phyloP scores from a whole-genome alignment of 805 yeast genomes.

The Scheffersomyces stipitis region DNA sequence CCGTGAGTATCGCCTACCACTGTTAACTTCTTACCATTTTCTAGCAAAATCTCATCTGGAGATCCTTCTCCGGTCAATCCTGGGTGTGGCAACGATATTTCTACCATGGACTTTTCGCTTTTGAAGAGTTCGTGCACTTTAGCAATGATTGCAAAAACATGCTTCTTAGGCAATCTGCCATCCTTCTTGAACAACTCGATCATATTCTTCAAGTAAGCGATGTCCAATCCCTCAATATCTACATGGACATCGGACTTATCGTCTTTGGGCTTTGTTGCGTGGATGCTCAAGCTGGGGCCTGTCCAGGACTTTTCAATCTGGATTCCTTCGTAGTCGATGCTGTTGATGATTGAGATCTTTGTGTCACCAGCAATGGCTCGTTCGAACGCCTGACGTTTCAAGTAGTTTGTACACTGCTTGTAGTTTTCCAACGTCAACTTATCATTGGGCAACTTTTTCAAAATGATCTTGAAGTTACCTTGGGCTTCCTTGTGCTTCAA shows the following conservation, averaged over 20 bases:
- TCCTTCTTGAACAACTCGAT: conserved; percentile 73
- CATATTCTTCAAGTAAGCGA: conserved; percentile 61
- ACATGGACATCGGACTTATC: conserved; percentile 23
- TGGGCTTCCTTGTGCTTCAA: conserved; percentile 74
- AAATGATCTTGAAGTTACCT: conserved; percentile 63
- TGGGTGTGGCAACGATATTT: conserved; percentile 48
- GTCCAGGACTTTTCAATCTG: conserved; percentile 53
- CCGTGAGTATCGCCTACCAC: conserved; percentile 99
- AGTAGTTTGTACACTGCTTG: conserved; percentile 60
- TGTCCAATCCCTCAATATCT: conserved; percentile 42
- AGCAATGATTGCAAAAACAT: conserved; percentile 77
- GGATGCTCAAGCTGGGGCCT: conserved; percentile 56
- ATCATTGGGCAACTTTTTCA: conserved; percentile 66
- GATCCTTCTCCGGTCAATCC: conserved; percentile 6
- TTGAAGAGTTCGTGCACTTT: conserved; percentile 65
- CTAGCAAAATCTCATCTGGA: conserved; percentile 24
- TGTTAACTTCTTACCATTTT: conserved; percentile 53
- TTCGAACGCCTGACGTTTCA: conserved; percentile 78
- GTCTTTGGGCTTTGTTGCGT: conserved; percentile 21
- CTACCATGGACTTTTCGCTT: conserved; percentile 74
- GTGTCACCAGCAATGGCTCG: conserved; percentile 80
- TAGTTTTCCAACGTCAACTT: conserved; percentile 60
- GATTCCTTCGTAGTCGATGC: conserved; percentile 48
- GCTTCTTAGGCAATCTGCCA: conserved; percentile 72
- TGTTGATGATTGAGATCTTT: conserved; percentile 46